These are phyloP conservation scores for Carpinus viminea DNA, from an alignment of 306 rosid genomes.

Conservation along the genomic window DNA sequence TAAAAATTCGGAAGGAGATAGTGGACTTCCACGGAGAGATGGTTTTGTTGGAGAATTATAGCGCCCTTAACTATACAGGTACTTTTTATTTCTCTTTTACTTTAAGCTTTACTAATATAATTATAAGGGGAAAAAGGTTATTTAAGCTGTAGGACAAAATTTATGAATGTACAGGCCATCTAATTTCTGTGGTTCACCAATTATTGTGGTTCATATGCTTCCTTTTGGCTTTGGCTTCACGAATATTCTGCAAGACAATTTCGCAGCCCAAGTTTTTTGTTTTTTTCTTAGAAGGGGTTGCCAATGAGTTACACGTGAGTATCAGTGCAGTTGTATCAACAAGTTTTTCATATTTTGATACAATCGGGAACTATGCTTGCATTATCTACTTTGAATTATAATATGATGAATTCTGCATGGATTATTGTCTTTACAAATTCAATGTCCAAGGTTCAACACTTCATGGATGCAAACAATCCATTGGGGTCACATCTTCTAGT, in stretches of 20 bases:
- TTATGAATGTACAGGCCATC: not conserved
- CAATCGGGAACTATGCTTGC: not conserved
- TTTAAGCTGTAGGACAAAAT: not conserved
- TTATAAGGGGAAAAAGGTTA: not conserved
- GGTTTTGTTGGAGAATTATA: slow-evolving; percentile 95
- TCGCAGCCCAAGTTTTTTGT: not conserved
- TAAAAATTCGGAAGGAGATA: slow-evolving; percentile 80
- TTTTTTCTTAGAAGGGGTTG: not conserved
- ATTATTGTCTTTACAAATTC: not conserved
- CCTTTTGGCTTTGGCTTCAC: not conserved
- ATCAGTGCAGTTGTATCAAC: not conserved
- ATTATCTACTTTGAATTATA: not conserved
- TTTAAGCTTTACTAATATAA: not conserved
- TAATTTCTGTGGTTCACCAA: too few species aligned
- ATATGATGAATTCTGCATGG: not conserved
- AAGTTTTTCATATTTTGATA: not conserved
- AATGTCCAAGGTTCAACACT: too few species aligned
- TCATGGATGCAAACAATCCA: too few species aligned
- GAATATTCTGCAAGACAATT: not conserved
- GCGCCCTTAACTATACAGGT: slow-evolving; percentile 99
- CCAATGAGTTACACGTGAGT: not conserved
- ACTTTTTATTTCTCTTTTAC: not conserved
- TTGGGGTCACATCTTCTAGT: too few species aligned
- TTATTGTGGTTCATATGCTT: not conserved
- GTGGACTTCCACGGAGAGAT: slow-evolving; percentile 99